Percentiles rank a stretch among this genome's conserved stretches.
Conservation (phyloP, 257 asterid species). For the Ajuga chamaepitys region DNA sequence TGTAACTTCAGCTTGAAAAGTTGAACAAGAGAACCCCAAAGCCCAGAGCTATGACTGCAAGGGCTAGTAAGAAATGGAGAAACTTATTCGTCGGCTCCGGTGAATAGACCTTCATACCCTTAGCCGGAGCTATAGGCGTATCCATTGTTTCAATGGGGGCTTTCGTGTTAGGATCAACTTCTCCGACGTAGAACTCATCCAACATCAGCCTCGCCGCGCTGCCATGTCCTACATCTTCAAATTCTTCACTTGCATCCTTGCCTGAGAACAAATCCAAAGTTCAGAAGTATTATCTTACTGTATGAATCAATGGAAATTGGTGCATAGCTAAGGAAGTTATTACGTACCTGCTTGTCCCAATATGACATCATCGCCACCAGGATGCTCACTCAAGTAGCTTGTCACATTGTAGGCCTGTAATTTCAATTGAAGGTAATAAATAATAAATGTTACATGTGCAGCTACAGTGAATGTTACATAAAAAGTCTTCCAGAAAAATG, state of each 20-base stretch:
- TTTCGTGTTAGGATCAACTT: constrained; percentile 33
- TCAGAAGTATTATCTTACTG: background rate
- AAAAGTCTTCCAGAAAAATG: too few relatives aligned
- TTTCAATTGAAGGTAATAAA: background rate
- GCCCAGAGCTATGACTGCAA: constrained; percentile 35
- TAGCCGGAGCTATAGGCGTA: background rate
- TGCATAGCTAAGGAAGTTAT: background rate
- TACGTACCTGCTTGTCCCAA: constrained; percentile 50
- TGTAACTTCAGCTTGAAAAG: background rate
- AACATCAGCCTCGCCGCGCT: constrained; percentile 77
- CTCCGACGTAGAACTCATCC: constrained; percentile 68
- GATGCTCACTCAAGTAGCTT: constrained; percentile 60
- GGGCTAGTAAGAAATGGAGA: constrained; percentile 24
- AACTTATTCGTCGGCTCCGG: constrained; percentile 13
- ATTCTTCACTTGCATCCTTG: constrained; percentile 66
- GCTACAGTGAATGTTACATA: too few relatives aligned
- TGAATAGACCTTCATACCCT: constrained; percentile 2
- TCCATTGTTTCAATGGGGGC: background rate
- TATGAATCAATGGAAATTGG: background rate
- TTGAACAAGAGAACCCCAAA: constrained; percentile 23
- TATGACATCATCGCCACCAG: constrained; percentile 67
- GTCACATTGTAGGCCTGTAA: constrained; percentile 57
- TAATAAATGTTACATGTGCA: background rate
- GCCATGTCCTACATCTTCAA: constrained; percentile 77
- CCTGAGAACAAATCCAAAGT: constrained; percentile 30